Evolutionary conservation across 2,329 filamentous ascomycete genomes (phyloP).

Genomic region (Penicillium sp.): DNA sequence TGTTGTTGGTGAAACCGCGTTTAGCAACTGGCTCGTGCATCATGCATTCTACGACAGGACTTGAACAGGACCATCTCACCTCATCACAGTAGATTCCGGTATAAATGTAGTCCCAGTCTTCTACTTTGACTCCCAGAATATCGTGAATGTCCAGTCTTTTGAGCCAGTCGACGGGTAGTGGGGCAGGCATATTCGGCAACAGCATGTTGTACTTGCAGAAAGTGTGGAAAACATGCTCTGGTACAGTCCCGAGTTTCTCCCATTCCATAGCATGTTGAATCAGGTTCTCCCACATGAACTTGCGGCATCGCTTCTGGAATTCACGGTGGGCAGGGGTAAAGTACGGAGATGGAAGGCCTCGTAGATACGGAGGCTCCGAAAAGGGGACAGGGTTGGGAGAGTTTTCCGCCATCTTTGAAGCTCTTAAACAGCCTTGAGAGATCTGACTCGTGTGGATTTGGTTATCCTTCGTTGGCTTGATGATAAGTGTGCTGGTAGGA

Average conservation of each 20-base stretch:
- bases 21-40: not conserved
- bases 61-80: conserved; percentile 26
- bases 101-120: conserved; percentile 69
- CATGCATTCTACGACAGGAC: no score
- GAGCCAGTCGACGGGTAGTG: conserved; percentile 62
- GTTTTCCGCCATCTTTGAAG: conserved; percentile 23
- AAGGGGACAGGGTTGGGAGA: conserved; percentile 52
- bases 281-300: conserved; percentile 60
- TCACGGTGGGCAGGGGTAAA: conserved; percentile 59
- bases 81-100: conserved; percentile 65
- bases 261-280: conserved; percentile 60
- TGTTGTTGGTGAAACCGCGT: conserved; percentile 18
- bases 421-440: not conserved
- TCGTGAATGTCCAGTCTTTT: conserved; percentile 60
- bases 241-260: conserved; percentile 60
- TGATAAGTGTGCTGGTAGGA: no score
- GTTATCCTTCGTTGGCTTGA: no score
- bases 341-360: conserved; percentile 65
- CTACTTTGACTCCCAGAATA: conserved; percentile 61
- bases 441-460: no score
- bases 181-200: conserved; percentile 62
- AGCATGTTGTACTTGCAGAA: conserved; percentile 65
- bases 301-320: conserved; percentile 63
- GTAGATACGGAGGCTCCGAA: conserved; percentile 66
- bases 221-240: conserved; percentile 56